Percentiles rank a stretch among this genome's conserved stretches.
phyloP scores from a whole-genome alignment of 2,329 filamentous ascomycete genomes.

The Aureobasidium vineae region DNA sequence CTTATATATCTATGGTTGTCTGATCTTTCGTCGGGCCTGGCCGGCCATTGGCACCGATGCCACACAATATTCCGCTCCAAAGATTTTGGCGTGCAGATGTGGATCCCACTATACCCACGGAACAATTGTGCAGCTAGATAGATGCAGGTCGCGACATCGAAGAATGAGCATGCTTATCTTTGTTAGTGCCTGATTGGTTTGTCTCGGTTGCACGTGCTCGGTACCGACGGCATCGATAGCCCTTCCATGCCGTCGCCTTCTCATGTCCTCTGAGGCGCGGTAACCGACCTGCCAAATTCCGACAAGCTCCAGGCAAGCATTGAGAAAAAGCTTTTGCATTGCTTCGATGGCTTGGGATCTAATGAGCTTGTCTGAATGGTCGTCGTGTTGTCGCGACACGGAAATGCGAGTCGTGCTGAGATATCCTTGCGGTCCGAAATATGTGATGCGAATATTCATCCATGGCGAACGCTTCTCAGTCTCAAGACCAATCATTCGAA shows the following conservation, averaged over 20 bases:
- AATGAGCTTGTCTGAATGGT: neutral
- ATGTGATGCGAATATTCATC: neutral
- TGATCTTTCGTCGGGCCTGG: neutral
- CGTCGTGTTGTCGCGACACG: neutral
- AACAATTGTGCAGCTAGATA: conserved; percentile 4
- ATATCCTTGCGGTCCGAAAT: neutral
- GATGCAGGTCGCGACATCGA: conserved; percentile 9
- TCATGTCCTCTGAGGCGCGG: neutral
- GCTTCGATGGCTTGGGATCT: conserved; percentile 2
- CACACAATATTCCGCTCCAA: neutral
- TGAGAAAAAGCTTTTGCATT: conserved; percentile 1
- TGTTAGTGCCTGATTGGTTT: conserved; percentile 6
- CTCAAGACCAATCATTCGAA: neutral
- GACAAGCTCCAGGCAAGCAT: conserved; percentile 5
- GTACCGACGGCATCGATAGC: conserved; percentile 16
- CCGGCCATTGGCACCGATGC: neutral
- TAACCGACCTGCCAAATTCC: conserved; percentile 12
- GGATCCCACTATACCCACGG: neutral
- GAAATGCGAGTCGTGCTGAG: neutral
- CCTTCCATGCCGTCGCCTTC: neutral
- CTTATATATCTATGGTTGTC: neutral
- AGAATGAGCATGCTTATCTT: conserved; percentile 20
- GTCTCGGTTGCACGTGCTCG: neutral
- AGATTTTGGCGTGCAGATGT: neutral
- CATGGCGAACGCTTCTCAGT: neutral